phyloP scores from a whole-genome alignment of 78 protist species.

The Capsaspora owczarzaki region DNA sequence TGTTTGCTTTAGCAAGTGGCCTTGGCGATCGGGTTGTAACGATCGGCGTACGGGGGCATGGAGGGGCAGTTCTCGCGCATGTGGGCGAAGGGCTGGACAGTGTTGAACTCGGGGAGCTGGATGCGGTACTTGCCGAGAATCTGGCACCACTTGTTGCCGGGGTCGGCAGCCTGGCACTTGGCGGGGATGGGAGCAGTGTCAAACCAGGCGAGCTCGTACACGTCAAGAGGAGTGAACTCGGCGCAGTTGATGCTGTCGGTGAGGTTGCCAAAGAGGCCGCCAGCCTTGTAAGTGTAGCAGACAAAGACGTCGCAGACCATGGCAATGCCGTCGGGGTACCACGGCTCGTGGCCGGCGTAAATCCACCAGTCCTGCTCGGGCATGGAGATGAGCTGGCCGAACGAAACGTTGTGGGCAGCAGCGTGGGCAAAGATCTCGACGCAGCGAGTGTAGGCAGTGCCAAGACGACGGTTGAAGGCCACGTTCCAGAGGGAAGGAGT shows the following conservation, averaged over 20 bases:
- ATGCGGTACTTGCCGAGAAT: neutral
- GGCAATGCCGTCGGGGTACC: neutral
- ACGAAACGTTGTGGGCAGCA: neutral
- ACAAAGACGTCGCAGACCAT: slow-evolving; percentile 12
- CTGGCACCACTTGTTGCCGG: slow-evolving; percentile 3
- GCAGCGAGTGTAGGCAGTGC: neutral
- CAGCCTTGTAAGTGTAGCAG: neutral
- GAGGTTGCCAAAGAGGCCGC: neutral
- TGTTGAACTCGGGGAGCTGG: neutral
- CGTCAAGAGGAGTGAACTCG: neutral
- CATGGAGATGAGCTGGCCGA: neutral
- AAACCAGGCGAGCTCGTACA: neutral
- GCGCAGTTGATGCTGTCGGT: neutral
- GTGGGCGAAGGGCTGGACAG: neutral
- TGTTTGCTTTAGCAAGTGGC: neutral
- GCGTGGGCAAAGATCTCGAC: neutral
- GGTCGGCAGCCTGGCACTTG: neutral
- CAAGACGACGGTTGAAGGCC: neutral
- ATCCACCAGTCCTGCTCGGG: neutral
- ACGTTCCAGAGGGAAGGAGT: neutral
- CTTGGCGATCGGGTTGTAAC: neutral
- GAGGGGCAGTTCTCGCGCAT: neutral
- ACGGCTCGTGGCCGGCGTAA: neutral
- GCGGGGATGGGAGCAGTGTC: neutral
- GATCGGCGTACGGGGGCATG: neutral